Base-by-base conservation (phyloP, 2,329 filamentous ascomycete species). In the Diplodia sapinea region DNA sequence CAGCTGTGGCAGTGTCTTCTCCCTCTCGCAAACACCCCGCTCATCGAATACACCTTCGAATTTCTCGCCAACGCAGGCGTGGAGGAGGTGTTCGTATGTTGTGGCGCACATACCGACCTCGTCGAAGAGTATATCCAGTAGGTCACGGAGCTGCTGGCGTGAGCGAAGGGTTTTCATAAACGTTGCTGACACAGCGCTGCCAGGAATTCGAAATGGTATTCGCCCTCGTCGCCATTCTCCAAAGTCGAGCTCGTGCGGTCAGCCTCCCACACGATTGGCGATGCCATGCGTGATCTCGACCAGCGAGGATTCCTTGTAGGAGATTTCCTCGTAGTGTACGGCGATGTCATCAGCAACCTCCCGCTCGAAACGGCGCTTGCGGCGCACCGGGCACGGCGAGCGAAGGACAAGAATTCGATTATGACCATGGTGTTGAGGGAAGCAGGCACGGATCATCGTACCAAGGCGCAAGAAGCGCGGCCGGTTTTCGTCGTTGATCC, bases 1-100 rank as follows among this genome's bases (percentile, higher is more conserved):
- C 11, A 54, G 50, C 56, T 65, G 63, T 63, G 57, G 36, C 74
- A 96, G 92, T 98, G 95, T 82, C 89, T 99, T 38, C 85, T 99
- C 7, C 93, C 94, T 12, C 86, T 99, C 69, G 95, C 93, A 69
- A 98, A 98, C 79, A 94, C 90, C 1, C 94, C 95, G 43, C 84
- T 99, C 70, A 96, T 99, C 81, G 95, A 99, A 79, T 98, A 99
- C 79, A 98, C 94, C 4, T 89, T 98, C 74, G 94, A 98, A 76
- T 98, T 97, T 75, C 88, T 99, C 0, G 93, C 93, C 71, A 94
- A 94, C 85, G 93, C 95, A 68, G 93, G 94, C 68, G 93, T 98
- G n/a, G 89, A 95, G 73, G 92, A 97, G 71, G 91, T 98, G 65
- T 96, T 91, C 77, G 87, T 99, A 68, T 98, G 97, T 82, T 94